Base-by-base conservation (phyloP, 306 rosid species). In the Cucumis cinereus region DNA sequence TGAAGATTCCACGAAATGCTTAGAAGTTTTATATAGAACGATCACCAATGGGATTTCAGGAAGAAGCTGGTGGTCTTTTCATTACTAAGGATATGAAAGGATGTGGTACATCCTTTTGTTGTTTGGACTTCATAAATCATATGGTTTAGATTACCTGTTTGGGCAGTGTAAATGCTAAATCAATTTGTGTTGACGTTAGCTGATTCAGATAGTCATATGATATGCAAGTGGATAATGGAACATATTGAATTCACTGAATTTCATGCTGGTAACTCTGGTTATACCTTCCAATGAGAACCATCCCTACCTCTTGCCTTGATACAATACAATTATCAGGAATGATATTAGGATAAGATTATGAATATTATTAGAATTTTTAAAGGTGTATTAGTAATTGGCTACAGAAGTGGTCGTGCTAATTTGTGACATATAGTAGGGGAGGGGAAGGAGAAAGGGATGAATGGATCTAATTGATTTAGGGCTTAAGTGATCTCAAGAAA, bases 201-300 rank as follows among this genome's bases (percentile, higher is more conserved):
- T 3, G 98, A 91, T 82, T 91, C 86, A 26, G 79, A 86, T 54
- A 94, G 96, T 23, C 87, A 88, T 72, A 97, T 91, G 70, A 96
- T 87, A 60, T 90, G 90, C 79, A 93, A 93, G 82, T 93, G 97
- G 82, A 93, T 91, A 77, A 90, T 93, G 98, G 96, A 93, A 88
- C 97, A 93, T 88, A 59, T 59, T 28, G 98, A 94, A 83, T 97
- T 91, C 84, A 95, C 97, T 69, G 96, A 93, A 67, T 87, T 94
- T 77, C 96, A 94, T 81, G 90, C 97, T 66, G 95, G 98, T 35
- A 94, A 90, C 80, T 90, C 98, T 55, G 98, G 94, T 47, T 90
- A 94, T 80, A 85, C 89, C 76, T 94, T 73, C 96, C 98, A 24
- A 6, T 60, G 40, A 30, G 68, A 28, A 61, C 20, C 20, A 15